Conservation (phyloP, 2,329 filamentous ascomycete species). For the Orbilia quercus region DNA sequence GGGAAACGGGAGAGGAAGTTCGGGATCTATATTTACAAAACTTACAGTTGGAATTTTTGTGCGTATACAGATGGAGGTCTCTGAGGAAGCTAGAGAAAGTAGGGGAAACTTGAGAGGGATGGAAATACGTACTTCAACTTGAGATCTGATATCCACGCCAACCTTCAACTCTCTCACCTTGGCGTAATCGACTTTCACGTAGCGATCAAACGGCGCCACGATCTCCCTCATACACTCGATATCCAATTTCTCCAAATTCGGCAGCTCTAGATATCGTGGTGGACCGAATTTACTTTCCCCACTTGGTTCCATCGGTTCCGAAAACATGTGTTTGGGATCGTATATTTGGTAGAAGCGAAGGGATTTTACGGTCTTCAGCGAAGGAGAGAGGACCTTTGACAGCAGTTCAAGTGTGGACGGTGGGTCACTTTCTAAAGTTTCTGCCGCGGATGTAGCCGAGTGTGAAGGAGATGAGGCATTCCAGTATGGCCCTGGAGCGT, state of each 20-base stretch:
- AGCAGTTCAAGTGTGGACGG: constrained; percentile 1
- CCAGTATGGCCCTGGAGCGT: constrained; percentile 10
- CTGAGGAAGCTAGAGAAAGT: too few relatives aligned
- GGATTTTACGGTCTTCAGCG: background rate
- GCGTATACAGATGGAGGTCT: too few relatives aligned
- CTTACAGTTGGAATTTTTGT: background rate
- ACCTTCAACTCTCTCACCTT: constrained; percentile 5
- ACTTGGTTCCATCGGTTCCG: background rate
- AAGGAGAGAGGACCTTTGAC: background rate
- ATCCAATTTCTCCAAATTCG: constrained; percentile 9
- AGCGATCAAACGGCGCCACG: constrained; percentile 9
- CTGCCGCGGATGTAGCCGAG: too few relatives aligned
- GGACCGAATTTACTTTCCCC: background rate
- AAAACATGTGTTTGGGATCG: background rate
- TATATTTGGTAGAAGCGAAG: constrained; percentile 2
- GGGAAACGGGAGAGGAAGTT: constrained; percentile 13
- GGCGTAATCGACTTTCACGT: constrained; percentile 12
- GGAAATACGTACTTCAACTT: background rate
- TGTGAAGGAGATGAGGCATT: background rate
- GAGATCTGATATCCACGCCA: background rate
- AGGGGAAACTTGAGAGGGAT: background rate
- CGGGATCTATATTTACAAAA: constrained; percentile 10
- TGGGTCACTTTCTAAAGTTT: background rate
- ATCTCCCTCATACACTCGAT: constrained; percentile 8
- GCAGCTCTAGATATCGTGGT: background rate